Evolutionary conservation across 768 basidiomycete genomes (phyloP), one percentile per base, ranked within the genome.

Genomic region (Podaxis sp.): DNA sequence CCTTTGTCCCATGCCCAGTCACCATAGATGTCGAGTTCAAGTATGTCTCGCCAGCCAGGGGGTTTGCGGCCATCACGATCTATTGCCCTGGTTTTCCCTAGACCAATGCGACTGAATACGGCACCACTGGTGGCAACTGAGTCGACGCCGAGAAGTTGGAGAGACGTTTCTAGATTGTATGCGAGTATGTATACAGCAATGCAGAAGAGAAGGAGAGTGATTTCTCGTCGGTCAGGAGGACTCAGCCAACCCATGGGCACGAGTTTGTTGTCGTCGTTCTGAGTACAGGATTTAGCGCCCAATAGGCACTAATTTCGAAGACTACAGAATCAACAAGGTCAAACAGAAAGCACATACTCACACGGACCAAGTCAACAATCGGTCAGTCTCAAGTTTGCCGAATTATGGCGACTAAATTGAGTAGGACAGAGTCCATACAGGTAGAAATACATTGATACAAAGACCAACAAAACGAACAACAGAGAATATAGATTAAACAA

Each of bases 211-310:
- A 91, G 68, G 67, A 95, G 82, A 10, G 85, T 79, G 36, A 89
- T 67, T 74, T 95, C 94, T 66, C 93, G 85, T 66, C 88, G 83
- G 53, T 83, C 89, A 11, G 89, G 92, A 56, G 86, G 84, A 2
- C 84, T 79, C 48, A 77, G 73, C 88, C 89, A 91, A 61, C 78
- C 75, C 87, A 87, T 88, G 54, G 65, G 15, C 20, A 20, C 66
- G 52, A 24, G 17, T 57, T 28, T n/a, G 63, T 54, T 50, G 53
- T 13, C 49, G 15, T 49, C 33, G 30, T 46, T 52, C 12, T 2
- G 33, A 12, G 38, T 37, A 50, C n/a, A 57, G 49, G 58, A 49
- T 36, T 13, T 60, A 49, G 40, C 46, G 33, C 20, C 13, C 26
- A 54, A 36, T 54, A 17, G 20, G 6, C 7, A 17, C 26, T 50